phyloP scores from a whole-genome alignment of 1,284 basidiomycete species.

The Cutaneotrichosporon spelunceum region DNA sequence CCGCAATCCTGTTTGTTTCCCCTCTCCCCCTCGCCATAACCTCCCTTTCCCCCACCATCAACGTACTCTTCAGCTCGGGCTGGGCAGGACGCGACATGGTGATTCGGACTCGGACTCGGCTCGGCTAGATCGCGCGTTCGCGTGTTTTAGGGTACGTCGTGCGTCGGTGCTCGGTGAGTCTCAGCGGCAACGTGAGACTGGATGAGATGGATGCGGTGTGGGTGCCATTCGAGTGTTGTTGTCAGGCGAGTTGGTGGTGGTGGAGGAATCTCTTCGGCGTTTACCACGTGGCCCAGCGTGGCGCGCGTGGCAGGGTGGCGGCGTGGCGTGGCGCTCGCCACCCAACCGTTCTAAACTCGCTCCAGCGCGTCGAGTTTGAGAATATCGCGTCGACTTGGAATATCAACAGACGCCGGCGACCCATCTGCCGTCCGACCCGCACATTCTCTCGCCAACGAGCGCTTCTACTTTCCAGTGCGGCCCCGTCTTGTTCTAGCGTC shows the following conservation, averaged over 20 bases:
- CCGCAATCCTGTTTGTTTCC: no score
- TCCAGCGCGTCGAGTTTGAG: not conserved
- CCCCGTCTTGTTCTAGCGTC: no score
- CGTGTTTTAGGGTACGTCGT: not conserved
- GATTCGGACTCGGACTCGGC: conserved; percentile 7
- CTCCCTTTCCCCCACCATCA: not conserved
- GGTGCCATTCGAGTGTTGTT: not conserved
- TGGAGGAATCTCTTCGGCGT: conserved; percentile 2
- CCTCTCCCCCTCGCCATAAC: not conserved
- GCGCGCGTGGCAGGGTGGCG: no score
- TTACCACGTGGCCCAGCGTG: conserved; percentile 5
- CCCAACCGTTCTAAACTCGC: not conserved
- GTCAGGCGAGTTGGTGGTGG: not conserved
- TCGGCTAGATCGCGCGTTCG: not conserved
- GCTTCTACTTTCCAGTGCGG: no score
- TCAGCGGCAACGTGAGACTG: not conserved
- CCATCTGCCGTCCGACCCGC: no score
- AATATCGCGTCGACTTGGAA: not conserved
- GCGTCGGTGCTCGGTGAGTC: no score
- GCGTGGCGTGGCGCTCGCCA: conserved; percentile 5
- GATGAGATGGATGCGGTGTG: not conserved
- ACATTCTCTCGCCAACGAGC: no score
- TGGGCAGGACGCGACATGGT: conserved; percentile 85
- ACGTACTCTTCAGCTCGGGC: conserved; percentile 83
- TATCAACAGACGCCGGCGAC: not conserved